Evolutionary conservation across 164 flowering plant species (phyloP).

Genomic region (Malania oleifera): DNA sequence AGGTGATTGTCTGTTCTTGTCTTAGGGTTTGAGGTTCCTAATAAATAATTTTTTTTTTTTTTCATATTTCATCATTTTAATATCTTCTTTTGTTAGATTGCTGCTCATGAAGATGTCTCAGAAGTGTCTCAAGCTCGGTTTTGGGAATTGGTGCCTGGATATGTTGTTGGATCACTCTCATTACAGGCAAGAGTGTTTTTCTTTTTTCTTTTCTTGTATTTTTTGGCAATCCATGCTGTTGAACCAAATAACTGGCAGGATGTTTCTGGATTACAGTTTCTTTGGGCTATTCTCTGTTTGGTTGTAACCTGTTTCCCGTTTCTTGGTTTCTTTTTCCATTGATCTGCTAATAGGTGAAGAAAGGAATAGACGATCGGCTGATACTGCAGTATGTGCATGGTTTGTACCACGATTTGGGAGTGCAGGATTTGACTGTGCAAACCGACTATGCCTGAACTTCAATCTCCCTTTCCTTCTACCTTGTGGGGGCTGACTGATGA

Average conservation of each 20-base stretch:
- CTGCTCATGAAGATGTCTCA: slow-evolving; percentile 61
- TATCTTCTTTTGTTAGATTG: slow-evolving; percentile 36
- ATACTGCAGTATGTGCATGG: slow-evolving; percentile 66
- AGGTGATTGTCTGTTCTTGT: slow-evolving; percentile 33
- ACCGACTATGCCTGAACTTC: slow-evolving; percentile 30
- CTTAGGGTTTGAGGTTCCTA: too few relatives aligned
- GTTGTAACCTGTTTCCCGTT: too few relatives aligned
- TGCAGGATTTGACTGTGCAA: slow-evolving; percentile 81
- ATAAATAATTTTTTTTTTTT: too few relatives aligned
- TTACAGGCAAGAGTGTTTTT: slow-evolving; percentile 46
- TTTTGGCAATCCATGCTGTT: background rate
- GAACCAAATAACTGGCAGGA: background rate
- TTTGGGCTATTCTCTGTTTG: too few relatives aligned
- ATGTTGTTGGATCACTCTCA: slow-evolving; percentile 70
- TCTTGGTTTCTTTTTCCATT: background rate
- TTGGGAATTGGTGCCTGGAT: slow-evolving; percentile 96
- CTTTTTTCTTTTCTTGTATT: background rate
- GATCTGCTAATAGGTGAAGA: slow-evolving; percentile 50
- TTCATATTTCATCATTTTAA: background rate
- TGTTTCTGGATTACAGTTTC: too few relatives aligned
- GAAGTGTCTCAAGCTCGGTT: slow-evolving; percentile 83
- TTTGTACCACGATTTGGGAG: slow-evolving; percentile 85
- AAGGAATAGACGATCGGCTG: slow-evolving; percentile 54
- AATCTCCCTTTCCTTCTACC: too few relatives aligned
- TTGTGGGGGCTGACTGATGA: too few relatives aligned